These are phyloP conservation scores for Casuarina cunninghamiana DNA, from an alignment of 306 rosid species.

Conservation along the genomic window DNA sequence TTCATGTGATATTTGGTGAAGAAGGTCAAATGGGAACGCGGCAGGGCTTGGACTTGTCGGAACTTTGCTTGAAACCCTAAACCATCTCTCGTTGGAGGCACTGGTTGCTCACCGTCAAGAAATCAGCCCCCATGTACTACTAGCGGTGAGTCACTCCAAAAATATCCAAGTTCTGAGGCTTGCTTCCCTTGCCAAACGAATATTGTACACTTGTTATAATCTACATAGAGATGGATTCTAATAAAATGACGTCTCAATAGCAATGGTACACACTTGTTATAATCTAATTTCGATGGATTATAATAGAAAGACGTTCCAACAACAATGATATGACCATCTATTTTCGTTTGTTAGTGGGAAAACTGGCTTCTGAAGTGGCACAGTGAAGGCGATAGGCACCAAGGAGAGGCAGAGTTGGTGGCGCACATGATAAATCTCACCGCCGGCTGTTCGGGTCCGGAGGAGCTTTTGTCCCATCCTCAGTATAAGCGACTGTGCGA, in stretches of 20 bases:
- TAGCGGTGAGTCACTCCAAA: conserved; percentile 46
- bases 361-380: conserved; percentile 79
- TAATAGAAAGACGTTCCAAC: too few species aligned
- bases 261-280: not conserved
- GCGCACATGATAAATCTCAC: conserved; percentile 65
- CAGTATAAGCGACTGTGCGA: conserved; percentile 42
- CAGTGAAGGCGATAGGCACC: conserved; percentile 51
- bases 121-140: conserved; percentile 52
- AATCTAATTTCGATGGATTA: not conserved
- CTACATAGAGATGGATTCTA: not conserved
- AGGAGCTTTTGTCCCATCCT: conserved; percentile 46
- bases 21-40: conserved; percentile 48
- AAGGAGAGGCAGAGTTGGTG: conserved; percentile 68
- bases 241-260: too few species aligned
- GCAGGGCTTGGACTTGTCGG: conserved; percentile 48
- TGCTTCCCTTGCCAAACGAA: too few species aligned
- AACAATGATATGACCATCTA: too few species aligned
- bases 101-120: conserved; percentile 62
- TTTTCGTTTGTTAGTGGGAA: conserved; percentile 51
- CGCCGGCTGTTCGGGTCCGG: conserved; percentile 42
- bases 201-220: too few species aligned
- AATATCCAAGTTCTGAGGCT: not conserved
- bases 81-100: conserved; percentile 61
- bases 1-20: conserved; percentile 17
- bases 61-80: conserved; percentile 55